Base-by-base conservation (phyloP, 1,284 basidiomycete species). In the Phylloboletellus chloephorus region DNA sequence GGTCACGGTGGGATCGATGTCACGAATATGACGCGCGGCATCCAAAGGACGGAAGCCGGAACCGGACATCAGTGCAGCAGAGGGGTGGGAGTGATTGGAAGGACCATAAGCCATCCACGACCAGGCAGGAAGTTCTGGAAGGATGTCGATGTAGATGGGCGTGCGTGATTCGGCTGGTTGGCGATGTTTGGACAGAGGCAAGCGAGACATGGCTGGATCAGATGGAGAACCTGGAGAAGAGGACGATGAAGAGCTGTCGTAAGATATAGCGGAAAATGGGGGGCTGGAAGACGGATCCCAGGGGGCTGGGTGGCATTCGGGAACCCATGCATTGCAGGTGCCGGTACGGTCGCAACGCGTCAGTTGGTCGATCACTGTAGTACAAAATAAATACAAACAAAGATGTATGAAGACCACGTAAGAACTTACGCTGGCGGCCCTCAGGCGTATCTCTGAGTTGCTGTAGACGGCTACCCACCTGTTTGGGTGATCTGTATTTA, bases 401-500 rank as follows among this genome's bases (percentile, higher is more conserved):
- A 22, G n/a, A 42, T 47, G 43, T 46, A 60, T 60, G 47, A 64
- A 51, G 38, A 46, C 49, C 47, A 48, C 42, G 23, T 41, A 34
- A 46, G 9, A 31, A 71, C 79, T 61, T 54, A 83, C 81, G 66
- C 55, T 73, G 67, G 55, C 79, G 79, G 30, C 78, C 79, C 33
- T 78, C 76, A 49, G 72, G 71, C 3, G 79, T 79, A 59, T 83
- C 79, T 52, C 80, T 67, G 37, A 84, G 69, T 52, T 84, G 81
- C 56, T 85, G 82, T 24, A 84, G 67, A 37, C 81, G 79, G 53
- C 78, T 82, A 36, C 81, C 82, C 30, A 84, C 81, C 60, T 84
- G 82, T 56, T 84, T 84, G 22, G 81, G 73, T 8, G 78, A 79
- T 47, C 81, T 71, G 44, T 69, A 67, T 53, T 78, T 73, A 25